These are phyloP conservation scores for Chrysanthemum seticuspe DNA, from an alignment of 129 eudicot species.

Conservation along the genomic window DNA sequence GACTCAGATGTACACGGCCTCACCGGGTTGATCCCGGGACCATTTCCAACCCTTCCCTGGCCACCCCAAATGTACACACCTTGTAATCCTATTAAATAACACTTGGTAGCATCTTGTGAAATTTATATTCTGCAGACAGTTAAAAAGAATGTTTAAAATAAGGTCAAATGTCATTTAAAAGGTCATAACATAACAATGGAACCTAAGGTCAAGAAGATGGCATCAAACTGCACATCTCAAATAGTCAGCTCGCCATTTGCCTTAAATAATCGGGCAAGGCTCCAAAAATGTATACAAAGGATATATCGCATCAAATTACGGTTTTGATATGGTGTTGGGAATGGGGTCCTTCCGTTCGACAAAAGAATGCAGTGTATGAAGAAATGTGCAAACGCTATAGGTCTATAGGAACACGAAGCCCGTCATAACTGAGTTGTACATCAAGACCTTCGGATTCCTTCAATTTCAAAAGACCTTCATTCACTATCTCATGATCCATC, in stretches of 20 bases:
- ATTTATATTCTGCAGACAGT: no score
- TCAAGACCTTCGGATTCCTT: conserved; percentile 87
- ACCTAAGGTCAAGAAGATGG: conserved; percentile 1
- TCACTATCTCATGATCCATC: conserved; percentile 94
- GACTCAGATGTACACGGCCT: no score
- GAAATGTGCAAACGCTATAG: conserved; percentile 37
- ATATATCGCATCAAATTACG: not conserved
- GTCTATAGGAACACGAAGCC: conserved; percentile 77
- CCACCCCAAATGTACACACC: no score
- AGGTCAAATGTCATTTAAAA: no score
- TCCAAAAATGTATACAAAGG: conserved; percentile 13
- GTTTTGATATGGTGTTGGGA: conserved; percentile 3
- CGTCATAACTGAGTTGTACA: conserved; percentile 92
- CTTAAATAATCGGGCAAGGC: not conserved
- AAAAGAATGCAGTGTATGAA: not conserved
- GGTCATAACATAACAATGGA: not conserved
- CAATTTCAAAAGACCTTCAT: conserved; percentile 54
- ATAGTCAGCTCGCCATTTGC: conserved; percentile 14
- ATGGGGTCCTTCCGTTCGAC: not conserved
- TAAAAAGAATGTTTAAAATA: not conserved
- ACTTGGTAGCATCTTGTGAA: no score
- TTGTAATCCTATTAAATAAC: no score
- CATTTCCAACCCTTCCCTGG: no score
- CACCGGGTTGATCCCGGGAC: no score
- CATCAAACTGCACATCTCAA: conserved; percentile 13